phyloP scores from a whole-genome alignment of 2,329 filamentous ascomycete species.

The Apiospora arundinis region DNA sequence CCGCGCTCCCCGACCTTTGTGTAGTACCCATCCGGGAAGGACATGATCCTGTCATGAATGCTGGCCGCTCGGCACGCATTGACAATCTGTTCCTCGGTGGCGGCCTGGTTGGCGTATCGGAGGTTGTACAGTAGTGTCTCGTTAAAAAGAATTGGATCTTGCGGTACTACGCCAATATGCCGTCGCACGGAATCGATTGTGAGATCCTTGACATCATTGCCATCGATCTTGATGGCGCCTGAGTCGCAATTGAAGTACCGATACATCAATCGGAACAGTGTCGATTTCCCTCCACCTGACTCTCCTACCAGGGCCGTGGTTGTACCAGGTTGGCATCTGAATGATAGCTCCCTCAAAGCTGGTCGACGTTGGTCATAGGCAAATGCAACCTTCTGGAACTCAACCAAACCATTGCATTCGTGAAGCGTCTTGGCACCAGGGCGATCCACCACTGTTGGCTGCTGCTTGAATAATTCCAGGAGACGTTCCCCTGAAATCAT shows the following conservation, averaged over 20 bases:
- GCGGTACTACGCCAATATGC: slow-evolving; percentile 94
- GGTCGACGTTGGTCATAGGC: slow-evolving; percentile 87
- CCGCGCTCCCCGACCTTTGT: slow-evolving; percentile 93
- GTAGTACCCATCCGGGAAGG: slow-evolving; percentile 85
- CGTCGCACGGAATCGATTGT: slow-evolving; percentile 92
- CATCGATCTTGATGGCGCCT: slow-evolving; percentile 85
- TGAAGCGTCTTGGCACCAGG: slow-evolving; percentile 67
- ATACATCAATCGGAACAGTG: slow-evolving; percentile 93
- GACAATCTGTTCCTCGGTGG: slow-evolving; percentile 81
- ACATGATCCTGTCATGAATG: slow-evolving; percentile 90
- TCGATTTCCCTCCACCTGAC: slow-evolving; percentile 96
- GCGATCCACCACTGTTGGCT: slow-evolving; percentile 86
- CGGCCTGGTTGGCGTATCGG: slow-evolving; percentile 83
- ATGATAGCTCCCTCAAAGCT: slow-evolving; percentile 82
- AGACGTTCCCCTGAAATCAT: slow-evolving; percentile 98
- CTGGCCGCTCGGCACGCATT: slow-evolving; percentile 84
- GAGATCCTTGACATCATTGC: slow-evolving; percentile 80
- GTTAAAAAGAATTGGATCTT: slow-evolving; percentile 95
- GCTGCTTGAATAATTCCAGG: slow-evolving; percentile 94
- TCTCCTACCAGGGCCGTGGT: slow-evolving; percentile 97
- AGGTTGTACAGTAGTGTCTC: slow-evolving; percentile 95
- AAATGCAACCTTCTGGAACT: slow-evolving; percentile 89
- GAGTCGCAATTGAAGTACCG: slow-evolving; percentile 89
- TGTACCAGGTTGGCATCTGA: slow-evolving; percentile 86
- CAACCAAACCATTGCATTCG: slow-evolving; percentile 79